These are phyloP conservation scores for Pyrus bretschneideri DNA, from an alignment of 306 rosid species.

Conservation along the genomic window DNA sequence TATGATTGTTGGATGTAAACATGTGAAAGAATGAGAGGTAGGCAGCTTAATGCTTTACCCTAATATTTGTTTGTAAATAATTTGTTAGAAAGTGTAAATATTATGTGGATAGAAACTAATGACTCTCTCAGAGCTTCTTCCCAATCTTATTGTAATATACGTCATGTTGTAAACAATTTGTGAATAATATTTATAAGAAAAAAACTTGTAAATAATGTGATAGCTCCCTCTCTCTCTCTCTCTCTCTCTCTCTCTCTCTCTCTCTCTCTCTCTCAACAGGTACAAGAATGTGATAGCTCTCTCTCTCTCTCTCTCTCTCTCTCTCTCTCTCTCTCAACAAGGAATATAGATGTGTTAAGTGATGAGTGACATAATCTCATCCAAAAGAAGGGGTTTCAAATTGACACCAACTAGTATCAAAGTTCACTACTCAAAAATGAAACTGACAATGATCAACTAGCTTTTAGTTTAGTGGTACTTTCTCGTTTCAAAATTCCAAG, in stretches of 20 bases:
- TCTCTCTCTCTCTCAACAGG: neutral
- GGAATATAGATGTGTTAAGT: too few relatives aligned
- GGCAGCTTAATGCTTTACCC: constrained; percentile 18
- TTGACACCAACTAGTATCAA: neutral
- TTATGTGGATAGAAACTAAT: constrained; percentile 21
- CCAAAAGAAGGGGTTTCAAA: neutral
- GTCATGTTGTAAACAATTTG: neutral
- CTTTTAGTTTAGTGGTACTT: too few relatives aligned
- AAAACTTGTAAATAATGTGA: neutral
- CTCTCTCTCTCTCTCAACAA: neutral
- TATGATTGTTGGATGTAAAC: constrained; percentile 46
- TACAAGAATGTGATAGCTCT: neutral
- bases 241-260: too few relatives aligned
- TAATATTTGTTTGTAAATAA: constrained; percentile 16
- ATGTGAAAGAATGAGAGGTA: constrained; percentile 17
- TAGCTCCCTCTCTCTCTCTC: neutral
- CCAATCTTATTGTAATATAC: neutral
- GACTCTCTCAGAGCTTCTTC: neutral
- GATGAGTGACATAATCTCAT: neutral
- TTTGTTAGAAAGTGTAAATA: constrained; percentile 23
- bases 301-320: too few relatives aligned
- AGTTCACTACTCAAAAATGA: neutral
- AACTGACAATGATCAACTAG: neutral
- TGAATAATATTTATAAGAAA: neutral
- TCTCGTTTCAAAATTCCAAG: too few relatives aligned